These are phyloP conservation scores for Calvatia gigantea DNA, from an alignment of 768 basidiomycete species.

Conservation along the genomic window DNA sequence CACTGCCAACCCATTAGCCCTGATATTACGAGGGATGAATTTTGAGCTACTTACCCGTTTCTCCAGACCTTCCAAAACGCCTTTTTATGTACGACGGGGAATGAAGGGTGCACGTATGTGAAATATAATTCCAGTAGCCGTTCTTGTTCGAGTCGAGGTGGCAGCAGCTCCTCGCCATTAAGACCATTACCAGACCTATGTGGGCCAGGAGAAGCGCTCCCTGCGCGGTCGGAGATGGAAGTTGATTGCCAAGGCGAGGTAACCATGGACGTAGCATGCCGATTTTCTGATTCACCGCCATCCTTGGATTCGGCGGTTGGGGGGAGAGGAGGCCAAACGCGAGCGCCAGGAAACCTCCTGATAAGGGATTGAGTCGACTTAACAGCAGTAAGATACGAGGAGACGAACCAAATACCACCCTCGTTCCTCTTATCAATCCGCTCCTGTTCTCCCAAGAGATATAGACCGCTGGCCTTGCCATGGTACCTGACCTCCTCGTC, in stretches of 20 bases:
- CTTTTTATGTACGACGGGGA: constrained; percentile 75
- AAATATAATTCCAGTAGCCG: constrained; percentile 77
- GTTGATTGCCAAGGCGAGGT: background rate
- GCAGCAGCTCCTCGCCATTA: background rate
- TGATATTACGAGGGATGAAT: background rate
- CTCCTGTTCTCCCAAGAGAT: constrained; percentile 63
- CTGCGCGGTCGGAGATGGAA: background rate
- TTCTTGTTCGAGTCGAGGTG: constrained; percentile 34
- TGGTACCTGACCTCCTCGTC: constrained; percentile 84
- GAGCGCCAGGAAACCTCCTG: constrained; percentile 82
- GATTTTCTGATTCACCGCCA: constrained; percentile 25
- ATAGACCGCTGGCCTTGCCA: constrained; percentile 79
- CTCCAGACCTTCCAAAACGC: constrained; percentile 61
- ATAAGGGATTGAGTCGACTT: constrained; percentile 7
- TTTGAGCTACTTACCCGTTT: constrained; percentile 27
- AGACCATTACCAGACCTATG: background rate
- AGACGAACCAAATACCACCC: constrained; percentile 68
- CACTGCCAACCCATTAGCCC: background rate
- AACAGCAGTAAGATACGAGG: constrained; percentile 9
- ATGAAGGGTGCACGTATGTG: constrained; percentile 71
- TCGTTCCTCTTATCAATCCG: constrained; percentile 64
- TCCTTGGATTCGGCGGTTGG: constrained; percentile 26
- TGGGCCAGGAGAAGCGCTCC: background rate
- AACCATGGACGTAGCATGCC: background rate
- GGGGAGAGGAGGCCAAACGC: constrained; percentile 78